Evolutionary conservation across 495 filamentous ascomycete genomes (phyloP), one percentile per base, ranked within the genome.

Genomic region (Neurospora sp.): DNA sequence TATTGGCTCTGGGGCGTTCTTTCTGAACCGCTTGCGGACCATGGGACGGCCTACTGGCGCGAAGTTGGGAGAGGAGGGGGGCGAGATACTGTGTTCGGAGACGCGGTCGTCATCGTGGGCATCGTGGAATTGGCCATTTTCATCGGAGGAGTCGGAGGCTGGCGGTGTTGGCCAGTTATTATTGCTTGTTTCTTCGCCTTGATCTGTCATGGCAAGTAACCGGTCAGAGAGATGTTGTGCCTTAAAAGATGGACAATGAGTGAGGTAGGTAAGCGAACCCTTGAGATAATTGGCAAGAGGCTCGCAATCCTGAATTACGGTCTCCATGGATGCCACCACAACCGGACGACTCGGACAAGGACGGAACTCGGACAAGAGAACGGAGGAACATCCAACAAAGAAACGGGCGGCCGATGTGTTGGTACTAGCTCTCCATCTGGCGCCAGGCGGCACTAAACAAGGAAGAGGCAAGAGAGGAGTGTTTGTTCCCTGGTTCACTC

Each of bases 251-350:
- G 39, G 38, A 69, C 69, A 42, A 54, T 27, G 69, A 54, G 72
- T 23, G 59, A 39, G 69, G 41, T 23, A 40, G 69, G 71, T n/a
- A 74, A 73, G 81, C 84, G 75, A 80, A 97, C 95, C 96, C 88
- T 97, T 92, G 73, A 99, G 90, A 85, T 97, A 98, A 75, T 92
- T 91, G 79, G 93, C 94, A 83, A 98, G 86, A 74, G 96, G 96
- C 77, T 94, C 93, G 81, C 94, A 90, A 83, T 96, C 92, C 84
- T 91, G 93, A 77, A 97, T 89, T 76, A 98, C 86, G 77, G 93
- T 90, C 88, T 98, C 96, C 96, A 98, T 99, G 83, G 76, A 77
- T 77, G 76, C 79, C 79, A 78, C 71, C 20, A 27, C 48, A 14
- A 72, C 42, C 75, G 79, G 54, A 18, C 12, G 27, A 66, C 54